Evolutionary conservation across 2,329 filamentous ascomycete genomes (phyloP).

Genomic region (Pseudodiploospora longispora): DNA sequence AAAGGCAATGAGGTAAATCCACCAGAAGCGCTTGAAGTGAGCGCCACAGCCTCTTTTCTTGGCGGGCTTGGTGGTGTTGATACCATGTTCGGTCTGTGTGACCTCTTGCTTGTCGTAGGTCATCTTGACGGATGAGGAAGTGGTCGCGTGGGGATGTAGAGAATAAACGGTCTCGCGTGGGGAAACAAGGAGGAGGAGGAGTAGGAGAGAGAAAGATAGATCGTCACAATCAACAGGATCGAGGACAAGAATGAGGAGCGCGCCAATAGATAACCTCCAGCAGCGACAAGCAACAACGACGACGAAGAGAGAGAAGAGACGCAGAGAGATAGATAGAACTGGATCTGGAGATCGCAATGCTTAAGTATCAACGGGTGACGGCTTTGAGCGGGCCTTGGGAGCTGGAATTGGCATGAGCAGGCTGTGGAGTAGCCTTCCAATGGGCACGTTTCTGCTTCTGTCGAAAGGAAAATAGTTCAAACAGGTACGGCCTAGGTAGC

Average conservation of each 20-base stretch:
- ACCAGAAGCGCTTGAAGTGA: constrained; percentile 53
- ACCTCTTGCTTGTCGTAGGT: constrained; percentile 26
- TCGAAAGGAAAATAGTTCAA: no score
- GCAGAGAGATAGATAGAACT: constrained; percentile 1
- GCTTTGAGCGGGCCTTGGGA: constrained; percentile 5
- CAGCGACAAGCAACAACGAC: constrained; percentile 3
- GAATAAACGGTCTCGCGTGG: no score
- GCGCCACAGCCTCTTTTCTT: constrained; percentile 33
- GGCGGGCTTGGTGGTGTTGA: constrained; percentile 14
- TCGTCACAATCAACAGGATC: no score
- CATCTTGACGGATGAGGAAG: no score
- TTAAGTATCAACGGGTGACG: constrained; percentile 5
- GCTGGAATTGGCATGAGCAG: no score
- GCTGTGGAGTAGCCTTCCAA: no score
- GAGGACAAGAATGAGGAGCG: no score
- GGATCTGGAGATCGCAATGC: constrained; percentile 7
- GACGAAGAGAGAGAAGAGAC: constrained; percentile 1
- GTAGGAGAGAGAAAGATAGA: no score
- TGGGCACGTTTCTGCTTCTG: no score
- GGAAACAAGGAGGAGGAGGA: no score
- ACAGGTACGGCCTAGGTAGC: no score
- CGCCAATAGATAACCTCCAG: constrained; percentile 1
- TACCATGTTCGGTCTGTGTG: constrained; percentile 26
- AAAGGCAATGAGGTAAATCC: constrained; percentile 47
- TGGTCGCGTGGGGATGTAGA: no score